A percentile compares a stretch with the other conserved stretches of the same genome.
Conservation (phyloP, 2,329 filamentous ascomycete species). For the Clonostachys chloroleuca region DNA sequence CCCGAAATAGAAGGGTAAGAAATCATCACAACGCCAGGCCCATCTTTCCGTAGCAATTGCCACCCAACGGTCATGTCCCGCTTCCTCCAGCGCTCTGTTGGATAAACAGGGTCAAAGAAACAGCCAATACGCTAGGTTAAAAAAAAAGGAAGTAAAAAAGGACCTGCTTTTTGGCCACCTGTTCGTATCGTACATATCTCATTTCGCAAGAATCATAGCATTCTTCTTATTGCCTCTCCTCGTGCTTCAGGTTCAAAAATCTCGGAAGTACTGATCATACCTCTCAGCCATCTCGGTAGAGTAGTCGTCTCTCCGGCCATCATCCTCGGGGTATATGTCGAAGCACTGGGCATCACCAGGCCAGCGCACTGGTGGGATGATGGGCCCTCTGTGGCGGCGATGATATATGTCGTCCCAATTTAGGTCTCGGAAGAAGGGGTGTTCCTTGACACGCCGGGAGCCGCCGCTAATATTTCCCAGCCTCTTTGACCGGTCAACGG, state of each 20-base stretch:
- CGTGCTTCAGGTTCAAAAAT: constrained; percentile 49
- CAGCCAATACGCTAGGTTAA: no score
- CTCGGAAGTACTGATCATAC: constrained; percentile 68
- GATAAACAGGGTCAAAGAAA: no score
- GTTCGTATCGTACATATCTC: no score
- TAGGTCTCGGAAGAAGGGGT: constrained; percentile 70
- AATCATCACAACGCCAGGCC: no score
- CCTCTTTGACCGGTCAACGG: constrained; percentile 71
- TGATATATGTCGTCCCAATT: constrained; percentile 71
- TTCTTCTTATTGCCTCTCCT: no score
- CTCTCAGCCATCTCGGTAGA: constrained; percentile 63
- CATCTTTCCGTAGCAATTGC: no score
- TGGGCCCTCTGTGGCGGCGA: constrained; percentile 62
- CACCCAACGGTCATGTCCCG: no score
- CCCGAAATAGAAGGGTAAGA: no score
- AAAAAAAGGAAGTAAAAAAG: no score
- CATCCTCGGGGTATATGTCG: constrained; percentile 77
- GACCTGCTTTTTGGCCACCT: no score
- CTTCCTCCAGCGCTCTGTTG: no score
- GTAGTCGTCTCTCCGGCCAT: constrained; percentile 60
- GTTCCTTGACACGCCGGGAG: constrained; percentile 65
- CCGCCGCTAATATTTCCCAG: constrained; percentile 77
- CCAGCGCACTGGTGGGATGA: constrained; percentile 69
- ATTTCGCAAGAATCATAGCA: no score
- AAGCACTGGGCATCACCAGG: constrained; percentile 77